These are phyloP conservation scores for Lepiota brunneoincarnata DNA, from an alignment of 768 basidiomycete species.

Conservation along the genomic window DNA sequence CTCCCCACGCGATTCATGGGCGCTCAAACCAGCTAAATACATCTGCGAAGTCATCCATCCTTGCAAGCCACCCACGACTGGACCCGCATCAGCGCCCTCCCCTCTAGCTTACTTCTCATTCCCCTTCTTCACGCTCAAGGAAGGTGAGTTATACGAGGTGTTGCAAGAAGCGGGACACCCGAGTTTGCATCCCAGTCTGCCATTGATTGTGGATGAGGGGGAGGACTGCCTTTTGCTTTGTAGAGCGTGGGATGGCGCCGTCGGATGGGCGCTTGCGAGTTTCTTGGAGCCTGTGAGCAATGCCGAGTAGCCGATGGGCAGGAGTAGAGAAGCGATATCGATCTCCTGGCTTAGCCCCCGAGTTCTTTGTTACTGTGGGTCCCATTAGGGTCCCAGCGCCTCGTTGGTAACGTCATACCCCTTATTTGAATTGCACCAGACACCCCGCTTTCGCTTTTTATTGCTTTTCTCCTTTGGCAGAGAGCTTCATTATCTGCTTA, in stretches of 20 bases:
- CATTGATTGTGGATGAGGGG: conserved; percentile 71
- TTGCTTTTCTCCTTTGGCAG: too few relatives aligned
- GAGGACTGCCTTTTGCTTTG: conserved; percentile 81
- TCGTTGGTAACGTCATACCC: conserved; percentile 9
- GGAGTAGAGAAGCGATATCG: neutral
- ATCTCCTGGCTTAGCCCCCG: neutral
- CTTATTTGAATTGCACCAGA: too few relatives aligned
- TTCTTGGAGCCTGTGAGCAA: conserved; percentile 63
- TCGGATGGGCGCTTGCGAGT: conserved; percentile 84
- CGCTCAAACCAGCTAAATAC: conserved; percentile 53
- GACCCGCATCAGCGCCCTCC: conserved; percentile 40
- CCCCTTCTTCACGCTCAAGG: conserved; percentile 72
- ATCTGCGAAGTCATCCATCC: conserved; percentile 66
- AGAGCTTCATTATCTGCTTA: neutral
- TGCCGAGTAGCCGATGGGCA: neutral
- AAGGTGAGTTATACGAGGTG: conserved; percentile 63
- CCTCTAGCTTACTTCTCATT: conserved; percentile 53
- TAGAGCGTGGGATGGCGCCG: conserved; percentile 47
- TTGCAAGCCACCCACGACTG: conserved; percentile 60
- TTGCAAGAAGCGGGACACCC: conserved; percentile 80
- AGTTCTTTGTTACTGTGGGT: neutral
- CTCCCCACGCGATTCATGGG: conserved; percentile 41
- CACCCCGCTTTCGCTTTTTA: too few relatives aligned
- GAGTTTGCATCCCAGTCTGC: conserved; percentile 66
- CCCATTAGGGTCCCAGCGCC: conserved; percentile 1